These are phyloP conservation scores for Notholithocarpus densiflorus DNA, from an alignment of 306 rosid species.

Conservation along the genomic window DNA sequence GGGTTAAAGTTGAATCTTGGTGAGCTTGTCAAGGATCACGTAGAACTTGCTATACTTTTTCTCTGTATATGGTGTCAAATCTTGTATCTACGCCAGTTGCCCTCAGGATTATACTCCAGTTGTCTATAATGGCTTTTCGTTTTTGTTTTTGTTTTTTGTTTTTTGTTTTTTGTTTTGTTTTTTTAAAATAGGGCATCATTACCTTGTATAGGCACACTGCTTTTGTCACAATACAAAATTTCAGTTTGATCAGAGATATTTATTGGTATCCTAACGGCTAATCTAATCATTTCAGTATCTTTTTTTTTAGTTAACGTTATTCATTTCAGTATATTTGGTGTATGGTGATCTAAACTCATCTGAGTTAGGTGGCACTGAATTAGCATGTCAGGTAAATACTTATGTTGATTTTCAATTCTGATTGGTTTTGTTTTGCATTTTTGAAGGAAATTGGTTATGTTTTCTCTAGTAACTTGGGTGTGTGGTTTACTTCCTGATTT, in stretches of 20 bases:
- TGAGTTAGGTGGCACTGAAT: background rate
- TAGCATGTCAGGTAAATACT: background rate
- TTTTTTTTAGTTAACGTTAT: background rate
- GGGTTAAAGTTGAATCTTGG: conserved; percentile 13
- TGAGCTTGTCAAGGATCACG: conserved; percentile 27
- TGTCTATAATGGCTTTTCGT: conserved; percentile 26
- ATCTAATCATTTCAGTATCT: background rate
- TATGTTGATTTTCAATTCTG: background rate
- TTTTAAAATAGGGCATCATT: conserved; percentile 30
- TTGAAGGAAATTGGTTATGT: too few species aligned
- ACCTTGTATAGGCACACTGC: conserved; percentile 56
- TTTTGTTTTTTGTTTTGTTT: too few species aligned
- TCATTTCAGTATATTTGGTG: too few species aligned
- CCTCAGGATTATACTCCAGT: conserved; percentile 20
- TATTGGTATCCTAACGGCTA: background rate
- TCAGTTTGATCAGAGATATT: conserved; percentile 30
- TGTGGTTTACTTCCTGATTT: too few species aligned
- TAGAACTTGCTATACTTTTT: conserved; percentile 41
- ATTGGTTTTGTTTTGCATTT: background rate
- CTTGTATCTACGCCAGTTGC: conserved; percentile 39
- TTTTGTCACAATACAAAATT: conserved; percentile 35
- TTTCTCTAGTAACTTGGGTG: too few species aligned
- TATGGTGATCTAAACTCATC: background rate
- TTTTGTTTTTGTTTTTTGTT: background rate
- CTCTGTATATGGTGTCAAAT: conserved; percentile 53